A percentile compares a stretch with the other conserved stretches of the same genome.
Evolutionary conservation across 768 basidiomycete species (phyloP).

Genomic region (Macrocybe gigantea): DNA sequence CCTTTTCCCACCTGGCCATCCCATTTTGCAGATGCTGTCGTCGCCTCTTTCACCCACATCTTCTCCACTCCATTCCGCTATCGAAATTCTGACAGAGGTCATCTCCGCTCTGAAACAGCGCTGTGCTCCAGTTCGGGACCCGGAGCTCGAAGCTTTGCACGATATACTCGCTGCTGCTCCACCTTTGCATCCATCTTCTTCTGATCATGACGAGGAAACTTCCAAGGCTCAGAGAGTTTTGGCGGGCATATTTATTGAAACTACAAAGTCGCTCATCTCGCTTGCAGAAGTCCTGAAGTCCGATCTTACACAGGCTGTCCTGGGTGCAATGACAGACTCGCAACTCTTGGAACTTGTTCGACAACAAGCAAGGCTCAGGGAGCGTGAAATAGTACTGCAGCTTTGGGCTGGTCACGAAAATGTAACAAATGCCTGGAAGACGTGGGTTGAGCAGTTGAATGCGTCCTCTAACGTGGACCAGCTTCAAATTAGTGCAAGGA

Average conservation of each 20-base stretch:
- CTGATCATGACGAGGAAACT: slow-evolving; percentile 15
- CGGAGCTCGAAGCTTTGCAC: slow-evolving; percentile 40
- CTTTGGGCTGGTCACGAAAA: slow-evolving; percentile 36
- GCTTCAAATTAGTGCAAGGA: slow-evolving; percentile 3
- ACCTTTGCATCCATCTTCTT: slow-evolving; percentile 13
- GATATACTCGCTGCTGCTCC: slow-evolving; percentile 12
- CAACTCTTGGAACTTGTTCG: slow-evolving; percentile 45
- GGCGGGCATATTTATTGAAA: slow-evolving; percentile 43
- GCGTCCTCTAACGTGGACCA: neutral
- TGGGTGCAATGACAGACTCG: slow-evolving; percentile 62
- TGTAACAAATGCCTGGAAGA: slow-evolving; percentile 25
- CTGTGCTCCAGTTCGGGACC: slow-evolving; percentile 64
- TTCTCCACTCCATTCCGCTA: slow-evolving; percentile 54
- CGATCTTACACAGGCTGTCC: slow-evolving; percentile 59
- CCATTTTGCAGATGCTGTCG: slow-evolving; percentile 44
- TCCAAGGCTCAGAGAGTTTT: slow-evolving; percentile 16
- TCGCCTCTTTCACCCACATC: slow-evolving; percentile 63
- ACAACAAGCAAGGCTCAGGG: slow-evolving; percentile 47
- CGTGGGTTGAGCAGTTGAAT: slow-evolving; percentile 19
- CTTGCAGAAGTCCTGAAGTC: slow-evolving; percentile 62
- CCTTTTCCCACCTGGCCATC: slow-evolving; percentile 53
- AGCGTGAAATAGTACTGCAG: slow-evolving; percentile 47
- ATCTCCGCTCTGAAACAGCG: slow-evolving; percentile 47
- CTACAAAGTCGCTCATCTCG: slow-evolving; percentile 39
- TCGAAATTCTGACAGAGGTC: slow-evolving; percentile 49